These are phyloP conservation scores for Cryphonectria parasitica DNA, from an alignment of 2,329 filamentous ascomycete species.

Conservation along the genomic window DNA sequence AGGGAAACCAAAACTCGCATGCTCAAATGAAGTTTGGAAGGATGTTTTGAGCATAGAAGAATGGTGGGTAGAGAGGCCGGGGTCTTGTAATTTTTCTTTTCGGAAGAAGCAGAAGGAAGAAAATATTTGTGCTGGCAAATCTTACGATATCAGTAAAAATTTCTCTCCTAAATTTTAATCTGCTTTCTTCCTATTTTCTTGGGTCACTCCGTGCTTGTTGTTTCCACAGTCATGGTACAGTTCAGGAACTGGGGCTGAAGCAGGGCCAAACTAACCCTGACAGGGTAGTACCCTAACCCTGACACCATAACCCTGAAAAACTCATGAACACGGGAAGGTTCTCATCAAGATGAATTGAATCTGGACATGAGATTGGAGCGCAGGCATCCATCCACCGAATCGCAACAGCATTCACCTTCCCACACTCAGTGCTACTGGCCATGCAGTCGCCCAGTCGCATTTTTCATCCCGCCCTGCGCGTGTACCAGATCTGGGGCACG, in stretches of 20 bases:
- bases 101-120: no score
- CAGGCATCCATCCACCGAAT: not conserved
- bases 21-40: no score
- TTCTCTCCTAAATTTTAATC: no score
- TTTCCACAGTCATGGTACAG: not conserved
- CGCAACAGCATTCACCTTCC: not conserved
- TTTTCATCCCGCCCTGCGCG: conserved; percentile 69
- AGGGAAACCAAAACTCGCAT: no score
- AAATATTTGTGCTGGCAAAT: no score
- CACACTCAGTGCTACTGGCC: not conserved
- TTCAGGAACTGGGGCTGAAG: no score
- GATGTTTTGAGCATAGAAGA: no score
- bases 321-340: not conserved
- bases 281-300: not conserved
- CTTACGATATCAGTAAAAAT: no score
- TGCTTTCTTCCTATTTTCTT: no score
- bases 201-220: not conserved
- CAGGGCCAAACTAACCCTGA: not conserved
- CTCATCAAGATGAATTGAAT: not conserved
- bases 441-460: conserved; percentile 59
- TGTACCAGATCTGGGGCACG: conserved; percentile 79
- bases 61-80: no score
- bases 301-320: not conserved
- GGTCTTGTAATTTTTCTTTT: no score
- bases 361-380: not conserved